Base-by-base conservation (phyloP, 495 filamentous ascomycete genomes). In the Penicillium desertorum region DNA sequence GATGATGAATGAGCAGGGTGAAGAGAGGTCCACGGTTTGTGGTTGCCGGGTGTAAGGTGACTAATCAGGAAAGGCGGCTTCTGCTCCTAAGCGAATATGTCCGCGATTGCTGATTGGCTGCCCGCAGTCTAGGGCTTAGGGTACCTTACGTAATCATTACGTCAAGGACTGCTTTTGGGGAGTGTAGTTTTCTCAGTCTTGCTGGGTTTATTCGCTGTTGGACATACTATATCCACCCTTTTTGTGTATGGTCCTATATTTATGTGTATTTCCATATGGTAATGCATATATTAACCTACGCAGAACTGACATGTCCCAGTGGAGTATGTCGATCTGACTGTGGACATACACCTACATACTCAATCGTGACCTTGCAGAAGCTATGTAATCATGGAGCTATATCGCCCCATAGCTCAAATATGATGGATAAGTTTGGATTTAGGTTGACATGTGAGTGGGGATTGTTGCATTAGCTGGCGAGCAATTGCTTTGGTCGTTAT, bases 1-100 rank as follows among this genome's bases (percentile, higher is more conserved):
- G 57, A 65, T 58, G 64, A 56, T 65, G 62, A 58, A 64, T 59
- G 57, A 59, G 64, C 65, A 65, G 66, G 56, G 44, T 55, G 44
- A 46, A 55, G 43, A 36, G 43, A 47, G 53, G 53, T 39, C 53
- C 53, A 47, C 53, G 53, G 53, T 55, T 55, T 55, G 53, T 55
- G 53, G 53, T 55, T 55, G 51, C 51, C 6, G 34, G 39, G 51
- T 46, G 53, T 23, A 45, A 39, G 34, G 53, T 55, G 43, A 55
- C 53, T 55, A 55, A 55, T 55, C 53, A 39, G 53, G 53, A 47
- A 55, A 46, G 53, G 53, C 53, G 53, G 42, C 53, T 39, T 55
- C 53, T 55, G 53, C 32, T 55, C 43, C 32, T 55, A 55, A 55
- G 53, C 53, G 53, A 55, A 55, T 30, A 16, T 55, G 45, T 27